A percentile compares a stretch with the other conserved stretches of the same genome.
Evolutionary conservation across 768 basidiomycete genomes (phyloP).

Genomic region (Mycena olivaceomarginata): DNA sequence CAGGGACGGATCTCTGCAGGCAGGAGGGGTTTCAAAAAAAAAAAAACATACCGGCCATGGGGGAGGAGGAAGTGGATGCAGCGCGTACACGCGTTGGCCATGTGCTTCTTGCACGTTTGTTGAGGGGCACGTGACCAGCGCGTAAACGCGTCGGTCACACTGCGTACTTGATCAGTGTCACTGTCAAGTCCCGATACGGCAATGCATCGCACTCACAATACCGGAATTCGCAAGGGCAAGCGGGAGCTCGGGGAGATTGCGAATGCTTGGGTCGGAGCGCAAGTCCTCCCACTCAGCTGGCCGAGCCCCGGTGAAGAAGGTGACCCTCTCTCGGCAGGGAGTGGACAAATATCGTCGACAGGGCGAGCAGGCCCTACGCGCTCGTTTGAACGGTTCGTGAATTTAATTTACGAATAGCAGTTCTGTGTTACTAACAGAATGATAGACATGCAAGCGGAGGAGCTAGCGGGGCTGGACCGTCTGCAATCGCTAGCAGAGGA

Average conservation of each 20-base stretch:
- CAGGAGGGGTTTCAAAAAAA: neutral
- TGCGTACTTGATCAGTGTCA: neutral
- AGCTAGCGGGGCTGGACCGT: neutral
- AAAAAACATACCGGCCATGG: neutral
- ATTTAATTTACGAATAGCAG: neutral
- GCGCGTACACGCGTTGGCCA: no score
- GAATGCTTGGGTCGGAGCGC: neutral
- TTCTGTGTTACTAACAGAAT: neutral
- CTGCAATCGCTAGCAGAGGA: neutral
- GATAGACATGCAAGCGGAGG: neutral
- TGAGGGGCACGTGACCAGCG: neutral
- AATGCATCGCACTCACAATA: neutral
- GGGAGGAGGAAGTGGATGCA: neutral
- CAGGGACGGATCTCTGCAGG: slow-evolving; percentile 1
- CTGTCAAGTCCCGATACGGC: neutral
- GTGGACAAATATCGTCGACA: neutral
- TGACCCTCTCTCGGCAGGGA: neutral
- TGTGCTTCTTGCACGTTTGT: neutral
- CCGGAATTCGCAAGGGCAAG: neutral
- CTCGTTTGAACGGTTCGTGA: neutral
- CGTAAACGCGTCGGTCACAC: neutral
- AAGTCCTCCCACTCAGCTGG: neutral
- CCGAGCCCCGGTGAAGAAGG: neutral
- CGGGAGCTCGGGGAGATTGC: neutral
- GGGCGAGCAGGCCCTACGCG: neutral